A percentile compares a stretch with the other conserved stretches of the same genome.
These are phyloP conservation scores for Metschnikowia colocasiae DNA, from an alignment of 805 yeast genomes.

Conservation along the genomic window DNA sequence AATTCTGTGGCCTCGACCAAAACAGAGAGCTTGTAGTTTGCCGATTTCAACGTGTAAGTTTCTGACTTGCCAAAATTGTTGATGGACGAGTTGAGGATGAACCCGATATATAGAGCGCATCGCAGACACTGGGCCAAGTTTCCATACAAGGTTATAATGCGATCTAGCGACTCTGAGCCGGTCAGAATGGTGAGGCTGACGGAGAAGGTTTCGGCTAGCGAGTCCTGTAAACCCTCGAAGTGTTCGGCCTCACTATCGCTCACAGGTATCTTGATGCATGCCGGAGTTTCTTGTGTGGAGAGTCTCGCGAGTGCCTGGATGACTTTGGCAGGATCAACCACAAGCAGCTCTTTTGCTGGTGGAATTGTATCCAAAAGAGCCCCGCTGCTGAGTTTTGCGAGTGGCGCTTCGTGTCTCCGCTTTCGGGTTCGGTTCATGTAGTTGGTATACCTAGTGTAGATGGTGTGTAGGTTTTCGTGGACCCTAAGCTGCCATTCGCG, in stretches of 20 bases:
- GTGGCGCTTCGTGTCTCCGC: constrained; percentile 8
- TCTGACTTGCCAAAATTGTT: constrained; percentile 25
- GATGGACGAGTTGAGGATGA: constrained; percentile 22
- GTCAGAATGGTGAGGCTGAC: constrained; percentile 2
- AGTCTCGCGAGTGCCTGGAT: constrained; percentile 22
- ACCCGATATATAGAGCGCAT: constrained; percentile 27
- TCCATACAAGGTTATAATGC: constrained; percentile 32
- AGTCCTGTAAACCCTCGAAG: constrained; percentile 20
- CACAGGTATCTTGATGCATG: constrained; percentile 20
- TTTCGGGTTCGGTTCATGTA: constrained; percentile 2
- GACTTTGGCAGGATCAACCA: constrained; percentile 27
- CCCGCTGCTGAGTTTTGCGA: not conserved
- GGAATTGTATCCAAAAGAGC: not conserved
- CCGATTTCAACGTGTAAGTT: constrained; percentile 31
- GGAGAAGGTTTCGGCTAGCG: constrained; percentile 15
- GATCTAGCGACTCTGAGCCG: constrained; percentile 21
- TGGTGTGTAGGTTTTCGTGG: constrained; percentile 4
- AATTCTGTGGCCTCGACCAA: constrained; percentile 12
- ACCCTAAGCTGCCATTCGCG: constrained; percentile 3
- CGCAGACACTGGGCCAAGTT: constrained; percentile 19
- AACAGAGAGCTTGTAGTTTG: constrained; percentile 23
- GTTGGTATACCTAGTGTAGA: not conserved
- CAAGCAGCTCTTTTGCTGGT: constrained; percentile 3
- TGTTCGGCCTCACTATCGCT: constrained; percentile 26
- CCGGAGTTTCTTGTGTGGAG: constrained; percentile 6